These are phyloP conservation scores for Penstemon davidsonii DNA, from an alignment of 257 asterid genomes.

Conservation along the genomic window DNA sequence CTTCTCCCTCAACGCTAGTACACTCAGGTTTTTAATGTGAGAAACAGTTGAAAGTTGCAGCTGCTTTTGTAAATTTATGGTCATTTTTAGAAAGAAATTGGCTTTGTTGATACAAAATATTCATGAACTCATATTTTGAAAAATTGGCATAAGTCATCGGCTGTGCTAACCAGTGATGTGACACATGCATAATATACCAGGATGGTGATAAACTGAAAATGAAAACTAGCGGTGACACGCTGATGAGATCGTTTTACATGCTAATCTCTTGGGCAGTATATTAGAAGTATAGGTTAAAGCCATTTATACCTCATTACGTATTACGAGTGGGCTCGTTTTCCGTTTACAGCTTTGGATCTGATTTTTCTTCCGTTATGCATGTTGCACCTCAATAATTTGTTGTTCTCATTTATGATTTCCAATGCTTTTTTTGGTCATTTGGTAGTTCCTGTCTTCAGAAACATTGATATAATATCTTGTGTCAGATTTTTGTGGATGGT, in stretches of 20 bases:
- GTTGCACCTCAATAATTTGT: background rate
- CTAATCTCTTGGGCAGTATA: background rate
- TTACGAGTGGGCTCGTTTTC: background rate
- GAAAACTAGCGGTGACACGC: slow-evolving; percentile 3
- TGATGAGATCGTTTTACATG: background rate
- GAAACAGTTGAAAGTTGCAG: background rate
- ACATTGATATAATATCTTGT: slow-evolving; percentile 29
- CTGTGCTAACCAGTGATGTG: background rate
- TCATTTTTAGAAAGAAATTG: background rate
- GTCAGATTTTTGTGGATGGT: slow-evolving; percentile 98
- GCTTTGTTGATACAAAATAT: slow-evolving; percentile 7
- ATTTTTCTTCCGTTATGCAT: slow-evolving; percentile 14
- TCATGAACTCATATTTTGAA: slow-evolving; percentile 10
- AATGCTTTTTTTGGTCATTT: slow-evolving; percentile 9
- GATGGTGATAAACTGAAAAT: slow-evolving; percentile 1
- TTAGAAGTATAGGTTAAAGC: background rate
- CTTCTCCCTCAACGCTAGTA: background rate
- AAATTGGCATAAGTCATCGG: background rate
- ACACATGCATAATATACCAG: slow-evolving; percentile 7
- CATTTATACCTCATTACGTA: slow-evolving; percentile 7
- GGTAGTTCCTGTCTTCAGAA: slow-evolving; percentile 14
- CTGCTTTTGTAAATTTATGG: slow-evolving; percentile 3
- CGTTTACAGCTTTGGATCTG: background rate
- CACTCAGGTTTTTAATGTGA: background rate
- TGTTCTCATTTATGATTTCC: slow-evolving; percentile 13